Conservation (phyloP, 2,329 filamentous ascomycete species). For the Periglandula ipomoeae region DNA sequence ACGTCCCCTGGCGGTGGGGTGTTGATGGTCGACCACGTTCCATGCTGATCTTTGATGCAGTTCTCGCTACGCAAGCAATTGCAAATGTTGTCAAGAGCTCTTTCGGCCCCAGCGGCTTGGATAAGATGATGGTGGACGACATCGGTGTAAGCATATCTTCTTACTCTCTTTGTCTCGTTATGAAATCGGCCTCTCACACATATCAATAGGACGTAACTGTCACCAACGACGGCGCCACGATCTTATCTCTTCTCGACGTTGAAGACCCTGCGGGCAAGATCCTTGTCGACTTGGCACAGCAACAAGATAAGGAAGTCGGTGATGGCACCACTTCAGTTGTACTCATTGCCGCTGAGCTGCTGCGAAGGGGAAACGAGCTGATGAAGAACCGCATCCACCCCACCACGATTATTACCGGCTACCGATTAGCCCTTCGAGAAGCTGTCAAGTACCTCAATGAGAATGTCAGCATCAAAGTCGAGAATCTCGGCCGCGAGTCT, state of each 20-base stretch:
- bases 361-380: constrained; percentile 89
- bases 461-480: constrained; percentile 93
- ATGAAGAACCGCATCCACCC: constrained; percentile 99
- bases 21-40: not conserved
- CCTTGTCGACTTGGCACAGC: constrained; percentile 90
- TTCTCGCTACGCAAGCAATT: constrained; percentile 91
- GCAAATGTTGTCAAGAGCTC: constrained; percentile 99
- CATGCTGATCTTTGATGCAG: constrained; percentile 32
- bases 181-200: constrained; percentile 2
- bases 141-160: constrained; percentile 61
- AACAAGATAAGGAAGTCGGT: constrained; percentile 98
- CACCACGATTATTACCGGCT: constrained; percentile 97
- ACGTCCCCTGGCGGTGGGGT: constrained; percentile 18
- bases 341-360: constrained; percentile 89
- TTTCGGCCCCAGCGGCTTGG: constrained; percentile 90
- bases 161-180: not conserved
- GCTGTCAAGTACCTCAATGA: constrained; percentile 99
- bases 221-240: constrained; percentile 97
- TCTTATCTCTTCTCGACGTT: constrained; percentile 88
- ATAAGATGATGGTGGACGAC: constrained; percentile 99
- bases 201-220: constrained; percentile 78
- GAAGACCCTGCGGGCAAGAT: constrained; percentile 99
- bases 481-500: constrained; percentile 80
- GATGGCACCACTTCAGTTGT: constrained; percentile 98
- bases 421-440: constrained; percentile 88